phyloP scores from a whole-genome alignment of 2,329 filamentous ascomycete genomes.

The Phoma herbarum region DNA sequence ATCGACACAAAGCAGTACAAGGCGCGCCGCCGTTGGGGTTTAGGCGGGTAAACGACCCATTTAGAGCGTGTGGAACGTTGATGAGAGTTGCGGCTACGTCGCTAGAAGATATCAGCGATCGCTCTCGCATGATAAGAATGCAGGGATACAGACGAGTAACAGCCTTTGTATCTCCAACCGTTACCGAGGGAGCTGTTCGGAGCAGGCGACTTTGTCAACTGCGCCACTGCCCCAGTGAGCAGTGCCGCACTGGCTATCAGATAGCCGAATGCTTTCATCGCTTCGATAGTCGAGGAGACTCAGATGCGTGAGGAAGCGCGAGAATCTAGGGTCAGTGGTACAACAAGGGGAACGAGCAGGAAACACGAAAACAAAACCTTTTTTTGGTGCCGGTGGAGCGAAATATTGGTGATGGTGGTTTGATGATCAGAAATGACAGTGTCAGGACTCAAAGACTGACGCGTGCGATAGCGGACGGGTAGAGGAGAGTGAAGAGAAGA shows the following conservation, averaged over 20 bases:
- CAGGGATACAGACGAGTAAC: slow-evolving; percentile 21
- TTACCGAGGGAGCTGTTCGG: slow-evolving; percentile 11
- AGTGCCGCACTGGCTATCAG: slow-evolving; percentile 27
- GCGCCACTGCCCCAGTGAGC: slow-evolving; percentile 16
- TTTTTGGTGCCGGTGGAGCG: neutral
- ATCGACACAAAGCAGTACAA: slow-evolving; percentile 17
- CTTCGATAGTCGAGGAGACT: neutral
- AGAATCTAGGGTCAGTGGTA: slow-evolving; percentile 1
- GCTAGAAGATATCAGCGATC: too few species aligned
- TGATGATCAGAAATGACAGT: slow-evolving; percentile 3
- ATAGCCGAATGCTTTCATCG: slow-evolving; percentile 31
- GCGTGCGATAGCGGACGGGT: neutral
- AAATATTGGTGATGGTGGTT: too few species aligned
- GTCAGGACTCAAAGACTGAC: neutral
- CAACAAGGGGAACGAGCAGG: neutral
- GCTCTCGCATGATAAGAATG: too few species aligned
- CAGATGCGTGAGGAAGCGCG: neutral
- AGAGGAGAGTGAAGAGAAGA: neutral
- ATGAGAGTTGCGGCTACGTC: too few species aligned
- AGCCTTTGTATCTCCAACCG: slow-evolving; percentile 31
- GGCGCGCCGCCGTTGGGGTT: slow-evolving; percentile 15
- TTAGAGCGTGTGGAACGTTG: slow-evolving; percentile 15
- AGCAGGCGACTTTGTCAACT: slow-evolving; percentile 5
- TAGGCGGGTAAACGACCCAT: neutral
- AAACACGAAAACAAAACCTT: neutral